phyloP scores from a whole-genome alignment of 345 rosid species.

The Linum lewisii region DNA sequence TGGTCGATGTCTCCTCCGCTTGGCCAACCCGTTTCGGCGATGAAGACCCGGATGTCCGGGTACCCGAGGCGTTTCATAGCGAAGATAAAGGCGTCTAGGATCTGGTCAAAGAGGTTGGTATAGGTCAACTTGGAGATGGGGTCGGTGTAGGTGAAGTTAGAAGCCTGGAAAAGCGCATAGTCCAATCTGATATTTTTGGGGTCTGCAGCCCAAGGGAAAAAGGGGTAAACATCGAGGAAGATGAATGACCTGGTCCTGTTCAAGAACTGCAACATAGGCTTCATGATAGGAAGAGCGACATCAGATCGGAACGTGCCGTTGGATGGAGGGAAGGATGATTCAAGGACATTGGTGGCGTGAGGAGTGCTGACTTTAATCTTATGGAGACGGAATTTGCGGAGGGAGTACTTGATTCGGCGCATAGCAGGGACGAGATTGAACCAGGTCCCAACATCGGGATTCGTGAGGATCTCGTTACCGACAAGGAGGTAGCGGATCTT shows the following conservation, averaged over 20 bases:
- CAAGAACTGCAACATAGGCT: constrained; percentile 73
- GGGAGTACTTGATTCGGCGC: constrained; percentile 51
- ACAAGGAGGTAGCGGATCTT: constrained; percentile 79
- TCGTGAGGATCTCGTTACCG: constrained; percentile 73
- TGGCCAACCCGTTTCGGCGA: constrained; percentile 99
- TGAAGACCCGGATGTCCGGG: constrained; percentile 57
- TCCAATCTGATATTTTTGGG: constrained; percentile 45
- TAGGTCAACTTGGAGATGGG: constrained; percentile 55
- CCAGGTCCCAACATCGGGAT: constrained; percentile 32
- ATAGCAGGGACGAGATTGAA: constrained; percentile 69
- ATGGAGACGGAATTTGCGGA: constrained; percentile 25
- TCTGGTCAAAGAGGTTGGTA: constrained; percentile 81
- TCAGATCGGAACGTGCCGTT: constrained; percentile 70
- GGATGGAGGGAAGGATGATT: constrained; percentile 74
- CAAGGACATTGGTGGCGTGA: constrained; percentile 57
- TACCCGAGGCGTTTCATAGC: constrained; percentile 75
- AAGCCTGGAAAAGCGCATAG: constrained; percentile 56
- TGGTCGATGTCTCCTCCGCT: constrained; percentile 81
- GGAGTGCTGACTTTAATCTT: constrained; percentile 80
- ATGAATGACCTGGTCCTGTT: constrained; percentile 81
- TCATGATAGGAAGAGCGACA: constrained; percentile 40
- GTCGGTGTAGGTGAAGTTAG: constrained; percentile 47
- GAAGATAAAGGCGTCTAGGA: constrained; percentile 66
- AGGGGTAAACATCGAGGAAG: constrained; percentile 78
- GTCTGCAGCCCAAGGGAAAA: constrained; percentile 61